Conservation (phyloP, 495 filamentous ascomycete genomes). For the Neurospora discreta region DNA sequence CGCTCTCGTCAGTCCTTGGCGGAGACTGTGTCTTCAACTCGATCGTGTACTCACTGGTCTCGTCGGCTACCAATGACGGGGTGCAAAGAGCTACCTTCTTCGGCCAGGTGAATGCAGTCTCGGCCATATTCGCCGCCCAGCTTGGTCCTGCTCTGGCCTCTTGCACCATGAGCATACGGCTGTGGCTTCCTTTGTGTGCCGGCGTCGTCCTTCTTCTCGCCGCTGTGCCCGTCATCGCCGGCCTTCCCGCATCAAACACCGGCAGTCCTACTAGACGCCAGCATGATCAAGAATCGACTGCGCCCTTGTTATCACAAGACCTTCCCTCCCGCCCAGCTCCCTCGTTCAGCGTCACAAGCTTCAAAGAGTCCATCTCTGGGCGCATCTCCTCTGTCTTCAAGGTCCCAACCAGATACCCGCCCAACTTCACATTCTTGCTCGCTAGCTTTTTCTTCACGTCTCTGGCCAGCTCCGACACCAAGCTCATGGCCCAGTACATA, state of each 20-base stretch:
- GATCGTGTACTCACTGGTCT: conserved; percentile 31
- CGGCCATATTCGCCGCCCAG: conserved; percentile 27
- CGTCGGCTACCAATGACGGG: conserved; percentile 27
- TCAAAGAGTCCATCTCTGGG: conserved; percentile 5
- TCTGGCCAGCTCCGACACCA: conserved; percentile 36
- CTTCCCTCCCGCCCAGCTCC: neutral
- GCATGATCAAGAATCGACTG: conserved; percentile 11
- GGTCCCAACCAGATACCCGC: conserved; percentile 17
- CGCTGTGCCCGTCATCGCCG: conserved; percentile 21
- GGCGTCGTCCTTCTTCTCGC: conserved; percentile 27
- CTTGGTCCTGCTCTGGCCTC: conserved; percentile 33
- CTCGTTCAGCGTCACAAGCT: neutral
- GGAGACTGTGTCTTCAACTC: conserved; percentile 39
- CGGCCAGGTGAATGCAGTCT: conserved; percentile 30
- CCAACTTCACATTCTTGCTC: conserved; percentile 27
- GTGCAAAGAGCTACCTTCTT: conserved; percentile 34
- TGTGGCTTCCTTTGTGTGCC: conserved; percentile 31
- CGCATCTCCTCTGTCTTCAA: conserved; percentile 16
- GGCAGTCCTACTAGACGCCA: neutral
- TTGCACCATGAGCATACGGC: conserved; percentile 25
- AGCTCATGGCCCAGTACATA: conserved; percentile 33
- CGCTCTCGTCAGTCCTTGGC: conserved; percentile 29
- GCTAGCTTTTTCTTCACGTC: conserved; percentile 30
- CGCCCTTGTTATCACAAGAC: conserved; percentile 1
- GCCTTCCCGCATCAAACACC: neutral